Evolutionary conservation across 208 protist genomes (phyloP), one percentile per base, ranked within the genome.

Genomic region (Leishmania arabica): DNA sequence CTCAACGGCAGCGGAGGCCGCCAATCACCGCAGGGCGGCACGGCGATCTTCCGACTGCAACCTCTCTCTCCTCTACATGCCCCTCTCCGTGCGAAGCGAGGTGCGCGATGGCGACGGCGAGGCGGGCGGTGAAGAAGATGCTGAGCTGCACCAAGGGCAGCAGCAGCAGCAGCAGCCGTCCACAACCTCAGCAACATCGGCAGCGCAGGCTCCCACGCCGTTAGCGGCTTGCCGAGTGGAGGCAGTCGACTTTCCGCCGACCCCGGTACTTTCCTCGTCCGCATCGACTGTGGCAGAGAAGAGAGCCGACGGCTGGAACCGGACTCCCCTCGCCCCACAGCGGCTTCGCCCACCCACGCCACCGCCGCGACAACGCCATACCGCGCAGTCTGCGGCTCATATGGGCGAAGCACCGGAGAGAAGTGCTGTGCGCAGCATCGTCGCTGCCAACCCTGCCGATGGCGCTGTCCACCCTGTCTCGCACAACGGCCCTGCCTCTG

Each of bases 331-430:
- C 37, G 21, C 74, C 53, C 53, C 56, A 56, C 74, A 27, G 34
- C 56, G 11, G 56, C 68, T 73, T 7, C 78, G 56, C 17, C 78
- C 82, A 53, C 82, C 82, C 47, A 82, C 77, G 74, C 82, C 82
- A 40, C 83, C 83, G 37, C 82, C 82, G 31, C 84, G 80, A 2
- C 76, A 56, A 65, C 81, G 80, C 68, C 49, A 84, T 65, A 19
- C 27, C 74, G 49, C 56, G 21, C 49, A 84, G 54, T 6, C 37
- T 68, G 58, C 56, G 21, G 15, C 31, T 7, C 27, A 45, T 54
- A 17, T 69, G 40, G 62, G 13, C 17, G 45, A 31, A 42, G 31
- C 31, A 24, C 62, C 21, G 27, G 62, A 47, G 21, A 13, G 62
- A 66, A 31, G 31, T 40, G 13, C 62, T 34, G 27, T 15, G 58